Evolutionary conservation across 768 basidiomycete species (phyloP).

Genomic region (Candolleomyces eurysporus): DNA sequence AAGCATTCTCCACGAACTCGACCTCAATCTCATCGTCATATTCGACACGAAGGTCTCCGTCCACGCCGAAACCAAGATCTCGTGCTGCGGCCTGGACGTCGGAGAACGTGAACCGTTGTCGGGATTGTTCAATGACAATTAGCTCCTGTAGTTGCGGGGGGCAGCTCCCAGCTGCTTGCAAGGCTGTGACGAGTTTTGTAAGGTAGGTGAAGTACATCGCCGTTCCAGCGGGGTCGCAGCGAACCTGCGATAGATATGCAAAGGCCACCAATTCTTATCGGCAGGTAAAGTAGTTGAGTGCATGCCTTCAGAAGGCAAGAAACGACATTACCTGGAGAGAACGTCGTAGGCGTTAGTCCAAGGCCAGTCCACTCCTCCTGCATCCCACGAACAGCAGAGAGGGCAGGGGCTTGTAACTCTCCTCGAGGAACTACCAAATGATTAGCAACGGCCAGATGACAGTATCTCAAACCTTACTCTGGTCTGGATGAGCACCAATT

Average conservation of each 20-base stretch:
- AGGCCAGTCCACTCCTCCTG: constrained; percentile 45
- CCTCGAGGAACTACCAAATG: constrained; percentile 49
- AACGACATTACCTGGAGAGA: constrained; percentile 53
- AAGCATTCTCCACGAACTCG: constrained; percentile 67
- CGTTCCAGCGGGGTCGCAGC: constrained; percentile 71
- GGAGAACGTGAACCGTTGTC: constrained; percentile 59
- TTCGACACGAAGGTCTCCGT: constrained; percentile 60
- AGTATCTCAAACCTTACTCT: constrained; percentile 47
- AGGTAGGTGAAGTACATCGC: constrained; percentile 62
- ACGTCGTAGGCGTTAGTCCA: constrained; percentile 67
- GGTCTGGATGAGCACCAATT: constrained; percentile 75
- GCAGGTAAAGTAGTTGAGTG: not conserved
- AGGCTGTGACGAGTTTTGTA: constrained; percentile 44
- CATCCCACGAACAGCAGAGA: constrained; percentile 34
- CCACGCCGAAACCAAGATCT: constrained; percentile 65
- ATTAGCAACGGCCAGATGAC: constrained; percentile 1
- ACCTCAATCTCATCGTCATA: constrained; percentile 69
- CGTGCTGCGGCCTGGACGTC: constrained; percentile 49
- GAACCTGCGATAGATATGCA: constrained; percentile 77
- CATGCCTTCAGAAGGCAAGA: not conserved
- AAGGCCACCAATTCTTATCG: constrained; percentile 66
- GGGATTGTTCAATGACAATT: constrained; percentile 57
- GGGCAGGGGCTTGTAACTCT: constrained; percentile 40
- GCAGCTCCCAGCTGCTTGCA: constrained; percentile 47
- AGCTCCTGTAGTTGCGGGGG: constrained; percentile 54